Evolutionary conservation across 169 alveolate species (phyloP).

Genomic region (Plasmodium vinckei): DNA sequence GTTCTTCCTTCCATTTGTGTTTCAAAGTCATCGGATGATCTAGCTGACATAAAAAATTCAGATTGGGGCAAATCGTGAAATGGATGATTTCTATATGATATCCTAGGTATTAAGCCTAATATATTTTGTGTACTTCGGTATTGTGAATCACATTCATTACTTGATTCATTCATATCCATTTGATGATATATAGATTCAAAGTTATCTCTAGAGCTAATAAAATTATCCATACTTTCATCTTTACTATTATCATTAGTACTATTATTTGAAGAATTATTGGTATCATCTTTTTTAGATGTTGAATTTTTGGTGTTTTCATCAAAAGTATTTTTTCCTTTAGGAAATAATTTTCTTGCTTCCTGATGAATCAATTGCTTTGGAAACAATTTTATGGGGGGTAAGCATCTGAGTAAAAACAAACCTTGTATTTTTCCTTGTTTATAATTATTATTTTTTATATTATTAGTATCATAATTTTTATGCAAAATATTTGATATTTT

Average conservation of each 20-base stretch:
- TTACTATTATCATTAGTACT: slow-evolving; percentile 7
- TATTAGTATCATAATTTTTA: slow-evolving; percentile 30
- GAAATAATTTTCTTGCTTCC: slow-evolving; percentile 32
- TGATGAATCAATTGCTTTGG: slow-evolving; percentile 58
- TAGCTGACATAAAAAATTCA: slow-evolving; percentile 83
- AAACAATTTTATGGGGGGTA: slow-evolving; percentile 69
- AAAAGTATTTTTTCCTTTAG: neutral
- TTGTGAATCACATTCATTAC: slow-evolving; percentile 70
- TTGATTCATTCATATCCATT: slow-evolving; percentile 47
- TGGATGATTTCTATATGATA: slow-evolving; percentile 79
- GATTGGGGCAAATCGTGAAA: slow-evolving; percentile 84
- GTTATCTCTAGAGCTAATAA: slow-evolving; percentile 28
- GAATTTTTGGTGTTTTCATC: slow-evolving; percentile 11
- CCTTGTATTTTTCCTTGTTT: slow-evolving; percentile 60
- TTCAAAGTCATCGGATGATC: slow-evolving; percentile 85
- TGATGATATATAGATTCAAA: slow-evolving; percentile 27
- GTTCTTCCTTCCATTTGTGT: slow-evolving; percentile 85
- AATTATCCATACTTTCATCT: slow-evolving; percentile 13
- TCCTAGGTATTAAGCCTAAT: slow-evolving; percentile 51
- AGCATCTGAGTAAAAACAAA: slow-evolving; percentile 50
- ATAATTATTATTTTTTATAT: slow-evolving; percentile 18
- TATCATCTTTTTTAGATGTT: neutral
- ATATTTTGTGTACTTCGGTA: slow-evolving; percentile 60
- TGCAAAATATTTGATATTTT: slow-evolving; percentile 42
- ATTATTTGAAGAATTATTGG: neutral